phyloP scores from a whole-genome alignment of 2,329 filamentous ascomycete genomes.

The Penicillium expansum region DNA sequence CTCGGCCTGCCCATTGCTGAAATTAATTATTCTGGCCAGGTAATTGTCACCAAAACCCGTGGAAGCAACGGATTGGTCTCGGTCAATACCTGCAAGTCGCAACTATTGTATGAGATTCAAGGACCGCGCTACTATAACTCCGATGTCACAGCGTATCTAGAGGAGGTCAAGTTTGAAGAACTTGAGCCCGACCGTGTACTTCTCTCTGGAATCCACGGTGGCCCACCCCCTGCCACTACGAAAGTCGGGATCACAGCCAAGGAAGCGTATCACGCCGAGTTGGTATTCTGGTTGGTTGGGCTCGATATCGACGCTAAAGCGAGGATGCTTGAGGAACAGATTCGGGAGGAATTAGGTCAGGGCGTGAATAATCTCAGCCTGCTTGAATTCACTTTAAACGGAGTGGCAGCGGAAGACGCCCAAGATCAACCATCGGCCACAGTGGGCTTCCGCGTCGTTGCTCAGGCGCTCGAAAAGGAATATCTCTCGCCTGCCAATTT shows the following conservation, averaged over 20 bases:
- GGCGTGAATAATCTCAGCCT: neutral
- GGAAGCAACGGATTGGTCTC: too few species aligned
- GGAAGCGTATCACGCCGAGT: neutral
- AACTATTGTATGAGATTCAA: neutral
- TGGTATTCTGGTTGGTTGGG: neutral
- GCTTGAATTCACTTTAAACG: neutral
- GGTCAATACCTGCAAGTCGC: too few species aligned
- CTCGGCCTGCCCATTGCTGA: too few species aligned
- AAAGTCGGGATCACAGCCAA: neutral
- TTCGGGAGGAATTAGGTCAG: neutral
- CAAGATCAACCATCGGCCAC: neutral
- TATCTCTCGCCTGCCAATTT: neutral
- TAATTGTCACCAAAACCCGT: too few species aligned
- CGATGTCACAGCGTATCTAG: neutral
- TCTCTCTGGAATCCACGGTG: neutral
- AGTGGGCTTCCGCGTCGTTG: neutral
- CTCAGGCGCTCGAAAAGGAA: neutral
- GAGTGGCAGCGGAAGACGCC: neutral
- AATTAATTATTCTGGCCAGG: too few species aligned
- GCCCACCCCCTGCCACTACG: neutral
- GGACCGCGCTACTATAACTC: neutral
- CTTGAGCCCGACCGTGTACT: neutral
- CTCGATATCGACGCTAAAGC: neutral
- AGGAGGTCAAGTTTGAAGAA: neutral
- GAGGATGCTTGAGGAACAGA: neutral